A percentile compares a stretch with the other conserved stretches of the same genome.
These are phyloP conservation scores for Botryosphaeria dothidea DNA, from an alignment of 2,329 filamentous ascomycete species.

Conservation along the genomic window DNA sequence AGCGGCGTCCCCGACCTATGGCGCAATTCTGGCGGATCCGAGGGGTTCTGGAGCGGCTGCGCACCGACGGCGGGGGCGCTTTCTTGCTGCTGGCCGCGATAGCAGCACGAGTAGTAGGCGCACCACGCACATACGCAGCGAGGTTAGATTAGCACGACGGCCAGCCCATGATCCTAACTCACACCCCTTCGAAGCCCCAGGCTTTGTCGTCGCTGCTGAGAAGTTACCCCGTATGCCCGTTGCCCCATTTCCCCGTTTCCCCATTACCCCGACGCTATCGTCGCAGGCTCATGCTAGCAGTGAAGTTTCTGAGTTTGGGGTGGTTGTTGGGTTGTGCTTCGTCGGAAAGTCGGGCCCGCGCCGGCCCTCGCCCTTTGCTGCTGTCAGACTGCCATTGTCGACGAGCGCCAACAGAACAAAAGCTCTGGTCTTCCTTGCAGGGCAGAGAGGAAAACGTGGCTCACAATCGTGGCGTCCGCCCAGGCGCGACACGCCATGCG, in stretches of 20 bases:
- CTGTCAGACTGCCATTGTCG: neutral
- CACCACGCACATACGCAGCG: neutral
- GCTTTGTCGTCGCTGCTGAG: neutral
- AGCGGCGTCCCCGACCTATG: neutral
- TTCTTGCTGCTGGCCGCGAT: neutral
- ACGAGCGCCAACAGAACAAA: too few relatives aligned
- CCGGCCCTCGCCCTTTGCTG: neutral
- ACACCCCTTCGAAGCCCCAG: neutral
- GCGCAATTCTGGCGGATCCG: neutral
- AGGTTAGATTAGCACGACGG: neutral
- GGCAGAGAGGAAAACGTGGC: too few relatives aligned
- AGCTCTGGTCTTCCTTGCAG: too few relatives aligned
- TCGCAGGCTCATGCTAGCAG: neutral
- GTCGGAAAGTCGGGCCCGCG: neutral
- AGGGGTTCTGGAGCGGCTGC: neutral
- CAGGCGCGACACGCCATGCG: too few relatives aligned
- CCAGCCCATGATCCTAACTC: neutral
- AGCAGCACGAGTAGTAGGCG: neutral
- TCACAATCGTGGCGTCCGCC: too few relatives aligned
- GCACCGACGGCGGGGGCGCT: neutral
- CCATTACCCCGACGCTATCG: conserved; percentile 3
- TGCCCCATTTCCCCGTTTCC: conserved; percentile 4
- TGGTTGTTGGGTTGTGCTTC: neutral
- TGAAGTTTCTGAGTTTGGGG: neutral
- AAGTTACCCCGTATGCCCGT: neutral